These are phyloP conservation scores for Buxus sempervirens DNA, from an alignment of 164 flowering plant genomes.

Conservation along the genomic window DNA sequence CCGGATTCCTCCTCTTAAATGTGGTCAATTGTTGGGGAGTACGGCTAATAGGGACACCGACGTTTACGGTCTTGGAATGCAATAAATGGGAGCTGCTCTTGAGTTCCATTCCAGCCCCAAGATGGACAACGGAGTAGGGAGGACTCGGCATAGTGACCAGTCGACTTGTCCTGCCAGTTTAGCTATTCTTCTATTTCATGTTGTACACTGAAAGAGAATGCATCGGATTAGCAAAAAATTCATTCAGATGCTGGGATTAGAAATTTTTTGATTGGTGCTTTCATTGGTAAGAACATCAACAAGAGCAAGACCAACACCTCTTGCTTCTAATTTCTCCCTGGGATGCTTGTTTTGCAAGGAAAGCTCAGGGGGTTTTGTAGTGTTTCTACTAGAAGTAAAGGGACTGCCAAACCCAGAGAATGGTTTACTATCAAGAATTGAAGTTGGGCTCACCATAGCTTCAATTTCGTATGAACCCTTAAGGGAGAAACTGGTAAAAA, in stretches of 20 bases:
- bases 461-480: conserved; percentile 48
- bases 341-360: conserved; percentile 23
- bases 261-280: conserved; percentile 15
- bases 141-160: no score
- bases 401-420: conserved; percentile 45
- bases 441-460: conserved; percentile 68
- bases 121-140: no score
- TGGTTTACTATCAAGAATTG: conserved; percentile 61
- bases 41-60: background rate
- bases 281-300: conserved; percentile 56
- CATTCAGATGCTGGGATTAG: conserved; percentile 31
- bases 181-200: no score
- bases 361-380: conserved; percentile 32
- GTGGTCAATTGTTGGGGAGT: background rate
- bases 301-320: conserved; percentile 65
- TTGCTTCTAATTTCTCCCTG: conserved; percentile 43
- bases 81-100: no score
- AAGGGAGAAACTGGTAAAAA: conserved; percentile 42
- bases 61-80: background rate
- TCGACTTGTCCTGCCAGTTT: no score
- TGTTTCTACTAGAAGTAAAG: conserved; percentile 31
- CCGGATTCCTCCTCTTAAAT: background rate
- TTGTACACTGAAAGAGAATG: no score
- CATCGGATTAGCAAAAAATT: no score
- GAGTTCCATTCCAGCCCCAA: no score